Percentiles rank a stretch among this genome's conserved stretches.
phyloP scores from a whole-genome alignment of 169 alveolate species.

The Plasmodium gaboni region DNA sequence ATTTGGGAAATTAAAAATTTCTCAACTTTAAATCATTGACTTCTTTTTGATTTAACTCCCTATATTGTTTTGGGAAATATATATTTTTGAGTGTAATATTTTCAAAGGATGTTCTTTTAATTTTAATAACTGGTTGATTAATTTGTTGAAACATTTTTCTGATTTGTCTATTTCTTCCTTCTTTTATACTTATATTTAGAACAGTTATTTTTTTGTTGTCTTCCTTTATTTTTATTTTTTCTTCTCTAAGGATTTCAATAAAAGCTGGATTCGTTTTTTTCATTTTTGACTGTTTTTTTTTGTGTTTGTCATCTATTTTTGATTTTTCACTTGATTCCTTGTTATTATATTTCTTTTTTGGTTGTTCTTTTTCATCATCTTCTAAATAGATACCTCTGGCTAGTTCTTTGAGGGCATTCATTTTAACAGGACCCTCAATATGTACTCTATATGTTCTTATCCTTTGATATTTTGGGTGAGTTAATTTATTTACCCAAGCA shows the following conservation, averaged over 20 bases:
- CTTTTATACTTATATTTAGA: slow-evolving; percentile 68
- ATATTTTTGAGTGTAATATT: slow-evolving; percentile 66
- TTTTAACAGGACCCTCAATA: slow-evolving; percentile 62
- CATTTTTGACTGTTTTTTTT: not conserved
- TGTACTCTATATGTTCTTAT: slow-evolving; percentile 65
- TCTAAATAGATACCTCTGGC: slow-evolving; percentile 58
- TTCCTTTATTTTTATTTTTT: slow-evolving; percentile 44
- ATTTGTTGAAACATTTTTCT: slow-evolving; percentile 76
- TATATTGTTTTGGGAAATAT: slow-evolving; percentile 61
- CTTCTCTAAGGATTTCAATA: slow-evolving; percentile 74
- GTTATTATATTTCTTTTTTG: not conserved
- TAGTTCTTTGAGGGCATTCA: slow-evolving; percentile 56
- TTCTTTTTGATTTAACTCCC: slow-evolving; percentile 56
- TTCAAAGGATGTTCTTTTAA: slow-evolving; percentile 75
- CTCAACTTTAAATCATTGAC: slow-evolving; percentile 46
- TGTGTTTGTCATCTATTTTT: not conserved
- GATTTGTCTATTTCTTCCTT: slow-evolving; percentile 75
- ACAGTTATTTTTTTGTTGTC: slow-evolving; percentile 53
- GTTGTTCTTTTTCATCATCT: slow-evolving; percentile 15
- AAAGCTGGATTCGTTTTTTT: slow-evolving; percentile 62
- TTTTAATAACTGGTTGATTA: slow-evolving; percentile 72
- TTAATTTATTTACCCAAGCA: slow-evolving; percentile 62
- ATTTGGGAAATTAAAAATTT: not conserved
- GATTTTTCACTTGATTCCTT: too few relatives aligned
- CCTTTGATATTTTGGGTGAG: slow-evolving; percentile 73